Evolutionary conservation across 148 eudicot species (phyloP).

Genomic region (Silene conica): DNA sequence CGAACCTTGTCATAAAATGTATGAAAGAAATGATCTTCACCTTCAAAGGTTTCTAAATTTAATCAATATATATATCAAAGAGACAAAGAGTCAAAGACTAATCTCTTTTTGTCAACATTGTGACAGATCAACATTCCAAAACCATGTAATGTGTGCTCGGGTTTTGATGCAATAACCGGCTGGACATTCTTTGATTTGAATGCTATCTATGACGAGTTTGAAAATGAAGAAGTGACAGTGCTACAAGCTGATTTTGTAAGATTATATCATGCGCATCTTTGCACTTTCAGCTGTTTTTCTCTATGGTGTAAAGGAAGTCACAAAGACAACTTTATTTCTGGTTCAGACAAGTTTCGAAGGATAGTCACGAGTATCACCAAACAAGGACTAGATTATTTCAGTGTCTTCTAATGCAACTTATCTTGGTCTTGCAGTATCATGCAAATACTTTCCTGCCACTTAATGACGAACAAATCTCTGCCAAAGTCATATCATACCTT

Average conservation of each 20-base stretch:
- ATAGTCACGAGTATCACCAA: neutral
- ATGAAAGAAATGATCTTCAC: neutral
- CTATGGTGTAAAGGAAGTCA: neutral
- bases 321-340: neutral
- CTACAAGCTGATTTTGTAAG: conserved; percentile 72
- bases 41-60: neutral
- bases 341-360: neutral
- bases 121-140: conserved; percentile 53
- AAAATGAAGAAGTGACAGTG: conserved; percentile 41
- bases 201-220: conserved; percentile 48
- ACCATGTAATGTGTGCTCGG: conserved; percentile 60
- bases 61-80: too few species aligned
- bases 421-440: conserved; percentile 42
- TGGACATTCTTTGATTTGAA: conserved; percentile 74
- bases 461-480: conserved; percentile 53
- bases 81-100: too few species aligned
- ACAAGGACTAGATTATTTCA: neutral
- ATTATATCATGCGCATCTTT: neutral
- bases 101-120: neutral
- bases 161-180: conserved; percentile 42
- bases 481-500: conserved; percentile 44
- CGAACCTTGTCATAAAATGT: neutral
- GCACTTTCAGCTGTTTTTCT: neutral
- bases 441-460: conserved; percentile 62
- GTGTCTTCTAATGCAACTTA: conserved; percentile 2